Conservation (phyloP, 306 rosid genomes). For the Quillaja saponaria region DNA sequence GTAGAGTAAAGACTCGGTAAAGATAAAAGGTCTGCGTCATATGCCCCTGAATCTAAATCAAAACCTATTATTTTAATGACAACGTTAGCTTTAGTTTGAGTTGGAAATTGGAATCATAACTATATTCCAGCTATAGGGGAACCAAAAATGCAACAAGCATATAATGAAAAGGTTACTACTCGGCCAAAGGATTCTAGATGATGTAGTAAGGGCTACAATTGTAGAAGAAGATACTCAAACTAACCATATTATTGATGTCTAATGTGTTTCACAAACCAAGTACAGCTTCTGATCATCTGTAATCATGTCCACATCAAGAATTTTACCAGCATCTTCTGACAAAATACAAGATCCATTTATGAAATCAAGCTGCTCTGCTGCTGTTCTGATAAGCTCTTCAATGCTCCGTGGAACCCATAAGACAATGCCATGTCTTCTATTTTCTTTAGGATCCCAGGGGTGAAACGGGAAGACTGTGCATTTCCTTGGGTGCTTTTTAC, state of each 20-base stretch:
- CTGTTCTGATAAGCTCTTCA: constrained; percentile 59
- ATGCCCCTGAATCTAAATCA: too few relatives aligned
- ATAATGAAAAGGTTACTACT: too few relatives aligned
- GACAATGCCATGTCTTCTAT: constrained; percentile 67
- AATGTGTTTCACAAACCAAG: constrained; percentile 50
- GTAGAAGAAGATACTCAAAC: constrained; percentile 3
- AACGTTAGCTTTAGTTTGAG: too few relatives aligned
- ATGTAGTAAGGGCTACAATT: background rate
- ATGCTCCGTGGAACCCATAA: constrained; percentile 71
- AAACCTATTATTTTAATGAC: too few relatives aligned
- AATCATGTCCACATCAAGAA: constrained; percentile 65
- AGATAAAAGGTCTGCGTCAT: too few relatives aligned
- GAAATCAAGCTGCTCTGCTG: constrained; percentile 52
- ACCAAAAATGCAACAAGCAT: too few relatives aligned
- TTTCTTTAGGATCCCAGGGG: constrained; percentile 76
- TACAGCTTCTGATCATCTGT: constrained; percentile 76
- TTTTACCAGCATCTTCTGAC: constrained; percentile 90
- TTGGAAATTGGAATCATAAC: too few relatives aligned
- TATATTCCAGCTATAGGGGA: too few relatives aligned
- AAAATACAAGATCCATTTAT: constrained; percentile 47
- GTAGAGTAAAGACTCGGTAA: too few relatives aligned
- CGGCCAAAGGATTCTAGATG: background rate
- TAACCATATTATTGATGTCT: constrained; percentile 19
- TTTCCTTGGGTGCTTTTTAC: constrained; percentile 57
- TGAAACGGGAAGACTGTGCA: constrained; percentile 89